Evolutionary conservation across 306 rosid genomes (phyloP), one percentile per base, ranked within the genome.

Genomic region (Carpinus fangiana): DNA sequence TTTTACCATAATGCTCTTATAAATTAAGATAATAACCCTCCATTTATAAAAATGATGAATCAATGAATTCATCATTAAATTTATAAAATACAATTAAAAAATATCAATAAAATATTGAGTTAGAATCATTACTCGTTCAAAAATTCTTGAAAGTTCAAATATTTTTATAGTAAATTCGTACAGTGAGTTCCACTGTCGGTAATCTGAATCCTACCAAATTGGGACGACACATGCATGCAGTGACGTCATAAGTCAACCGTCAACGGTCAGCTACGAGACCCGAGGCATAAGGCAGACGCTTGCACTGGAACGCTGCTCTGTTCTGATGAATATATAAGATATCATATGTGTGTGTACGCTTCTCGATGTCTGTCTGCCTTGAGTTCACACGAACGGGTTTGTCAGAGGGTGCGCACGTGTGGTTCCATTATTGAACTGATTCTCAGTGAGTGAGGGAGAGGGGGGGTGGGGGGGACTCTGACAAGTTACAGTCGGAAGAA

Each of bases 261-360:
- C 45, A 41, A 67, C 12, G 64, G 86, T 76, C 70, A 73, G 80
- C 78, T 18, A 74, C 77, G 20, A 41, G 45, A 76, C 87, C 81
- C 73, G 73, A 81, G 82, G 85, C 55, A 66, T 84, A 82, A 2
- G 6, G 14, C 82, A 81, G 84, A 75, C 86, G 82, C 81, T 85
- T 83, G 79, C 31, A 31, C 20, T 1, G 67, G 4, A 18, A 31
- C 3, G 0, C 34, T 31, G 34, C 36, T 28, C 21, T 43, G 12
- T 57, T 73, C 68, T 55, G 13, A 14, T 14, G 17, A 14, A 48
- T 26, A 48, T 26, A 5, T 26, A 12, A 50, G 12, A 56, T 9
- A 46, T 36, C 16, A 36, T 17, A 66, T 11, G 12, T 6, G 55
- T 17, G 73, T 8, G 69, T 14, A 73, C 78, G 21, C 75, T 53